Evolutionary conservation across 495 filamentous ascomycete genomes (phyloP), one percentile per base, ranked within the genome.

Genomic region (Penicillium atrosanguineum): DNA sequence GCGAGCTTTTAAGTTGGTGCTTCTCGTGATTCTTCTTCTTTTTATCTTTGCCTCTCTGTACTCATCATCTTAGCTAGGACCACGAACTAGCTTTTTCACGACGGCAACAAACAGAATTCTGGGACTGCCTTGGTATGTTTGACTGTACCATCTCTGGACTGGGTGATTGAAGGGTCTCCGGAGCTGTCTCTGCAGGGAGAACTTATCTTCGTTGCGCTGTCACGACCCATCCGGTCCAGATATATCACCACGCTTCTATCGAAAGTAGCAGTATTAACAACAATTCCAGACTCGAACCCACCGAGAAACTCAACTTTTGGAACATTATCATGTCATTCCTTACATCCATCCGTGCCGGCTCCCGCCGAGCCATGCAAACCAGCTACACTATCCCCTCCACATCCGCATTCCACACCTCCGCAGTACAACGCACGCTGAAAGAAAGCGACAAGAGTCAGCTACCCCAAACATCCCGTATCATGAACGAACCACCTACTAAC

Each of bases 381-480:
- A 62, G 37, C 51, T 46, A 44, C 43, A 29, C 41, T 15, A n/a
- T 56, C 18, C 37, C 56, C 29, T 56, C 63, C 28, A 31, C 57
- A 25, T 63, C 62, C 31, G 16, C 60, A 41, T 57, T 76, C 41
- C 70, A 74, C 39, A 69, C 67, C 19, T 68, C 69, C 14, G 46
- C 64, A 0, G 40, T 50, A 1, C 64, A 61, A 12, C 49, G 23
- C 12, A 55, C 56, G 23, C 58, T 76, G 38, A 74, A 74, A 34
- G 73, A 76, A 54, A 60, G 50, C 34, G 69, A 72, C 51, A 63
- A 48, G 9, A 64, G 73, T 76, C 21, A 52, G 67, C 60, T 9
- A 16, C 9, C 21, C 23, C 46, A 25, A 3, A 20, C 31, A 29
- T 44, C 40, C 31, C 20, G 7, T 1, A 40, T 14, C 1, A n/a